Conservation (phyloP, 2,329 filamentous ascomycete species). For the Colletotrichum sp. region DNA sequence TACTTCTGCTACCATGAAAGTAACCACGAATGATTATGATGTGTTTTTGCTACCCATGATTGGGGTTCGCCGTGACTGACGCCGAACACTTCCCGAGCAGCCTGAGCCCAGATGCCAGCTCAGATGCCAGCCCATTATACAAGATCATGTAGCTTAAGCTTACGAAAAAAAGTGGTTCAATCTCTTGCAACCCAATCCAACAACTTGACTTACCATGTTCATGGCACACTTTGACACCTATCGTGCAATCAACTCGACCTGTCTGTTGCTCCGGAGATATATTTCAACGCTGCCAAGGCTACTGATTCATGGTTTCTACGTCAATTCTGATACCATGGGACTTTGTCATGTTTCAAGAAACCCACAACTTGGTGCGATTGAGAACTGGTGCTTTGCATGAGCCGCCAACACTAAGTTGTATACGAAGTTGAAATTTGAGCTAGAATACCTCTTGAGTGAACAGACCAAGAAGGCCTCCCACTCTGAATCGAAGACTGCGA, state of each 20-base stretch:
- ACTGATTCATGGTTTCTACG: not conserved
- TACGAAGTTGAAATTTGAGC: not conserved
- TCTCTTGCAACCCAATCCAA: not conserved
- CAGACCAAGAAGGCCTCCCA: not conserved
- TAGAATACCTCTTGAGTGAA: not conserved
- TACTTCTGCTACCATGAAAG: not conserved
- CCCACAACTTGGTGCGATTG: not conserved
- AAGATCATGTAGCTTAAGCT: not conserved
- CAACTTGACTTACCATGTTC: not conserved
- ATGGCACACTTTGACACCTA: not conserved
- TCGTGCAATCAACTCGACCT: not conserved
- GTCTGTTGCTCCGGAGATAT: not conserved
- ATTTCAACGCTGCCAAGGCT: not conserved
- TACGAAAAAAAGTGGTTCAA: not conserved
- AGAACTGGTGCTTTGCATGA: not conserved
- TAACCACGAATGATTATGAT: not conserved
- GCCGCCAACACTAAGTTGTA: not conserved
- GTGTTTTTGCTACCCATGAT: not conserved
- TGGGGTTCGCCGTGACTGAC: not conserved
- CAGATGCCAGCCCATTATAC: not conserved
- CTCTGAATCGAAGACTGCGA: not conserved
- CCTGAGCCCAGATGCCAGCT: not conserved
- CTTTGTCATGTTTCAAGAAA: not conserved
- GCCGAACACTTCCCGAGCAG: not conserved
- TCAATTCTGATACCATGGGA: not conserved